Evolutionary conservation across 306 rosid species (phyloP).

Genomic region (Prunus armeniaca): DNA sequence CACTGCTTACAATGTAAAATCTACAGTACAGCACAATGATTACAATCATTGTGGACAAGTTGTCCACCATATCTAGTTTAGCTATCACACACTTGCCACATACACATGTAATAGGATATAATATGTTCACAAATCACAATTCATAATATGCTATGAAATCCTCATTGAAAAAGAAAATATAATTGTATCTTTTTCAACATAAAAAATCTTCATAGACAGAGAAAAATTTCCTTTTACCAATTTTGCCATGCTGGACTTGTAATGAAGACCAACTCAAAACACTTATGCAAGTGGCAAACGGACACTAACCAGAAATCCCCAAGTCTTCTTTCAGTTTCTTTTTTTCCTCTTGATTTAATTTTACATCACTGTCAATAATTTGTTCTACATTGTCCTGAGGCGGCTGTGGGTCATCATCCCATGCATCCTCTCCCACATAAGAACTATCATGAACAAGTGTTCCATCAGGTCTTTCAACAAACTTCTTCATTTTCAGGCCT

Average conservation of each 20-base stretch:
- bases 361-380: constrained; percentile 55
- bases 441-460: constrained; percentile 76
- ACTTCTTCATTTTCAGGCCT: constrained; percentile 85
- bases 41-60: not conserved
- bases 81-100: constrained; percentile 1
- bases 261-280: constrained; percentile 15
- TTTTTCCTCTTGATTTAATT: constrained; percentile 56
- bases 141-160: not conserved
- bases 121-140: not conserved
- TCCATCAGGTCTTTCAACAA: constrained; percentile 82
- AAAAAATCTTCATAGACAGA: not conserved
- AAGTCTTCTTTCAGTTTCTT: constrained; percentile 56
- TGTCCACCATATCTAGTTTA: not conserved
- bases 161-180: not conserved
- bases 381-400: constrained; percentile 56
- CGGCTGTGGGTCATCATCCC: constrained; percentile 69
- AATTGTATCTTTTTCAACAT: too few species aligned
- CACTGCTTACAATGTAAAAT: not conserved
- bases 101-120: not conserved
- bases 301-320: constrained; percentile 70
- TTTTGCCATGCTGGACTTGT: not conserved
- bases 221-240: not conserved
- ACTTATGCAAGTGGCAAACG: not conserved
- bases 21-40: not conserved
- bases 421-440: constrained; percentile 95